These are phyloP conservation scores for Schwanniomyces pseudopolymorphus DNA, from an alignment of 805 yeast genomes.

Conservation along the genomic window DNA sequence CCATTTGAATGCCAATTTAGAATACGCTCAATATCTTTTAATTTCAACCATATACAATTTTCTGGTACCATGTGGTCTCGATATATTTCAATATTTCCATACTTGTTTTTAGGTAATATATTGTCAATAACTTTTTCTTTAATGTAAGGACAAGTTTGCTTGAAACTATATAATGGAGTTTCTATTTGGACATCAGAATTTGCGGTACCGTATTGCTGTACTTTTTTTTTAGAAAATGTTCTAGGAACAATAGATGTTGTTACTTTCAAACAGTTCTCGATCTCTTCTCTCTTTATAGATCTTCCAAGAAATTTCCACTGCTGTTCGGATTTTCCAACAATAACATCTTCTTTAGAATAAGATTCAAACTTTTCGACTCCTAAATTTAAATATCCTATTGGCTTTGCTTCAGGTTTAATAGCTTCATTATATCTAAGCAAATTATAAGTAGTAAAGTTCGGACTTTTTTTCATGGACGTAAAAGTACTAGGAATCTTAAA, in stretches of 20 bases:
- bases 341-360: slow-evolving; percentile 18
- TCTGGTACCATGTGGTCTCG: slow-evolving; percentile 29
- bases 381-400: slow-evolving; percentile 14
- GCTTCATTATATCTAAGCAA: slow-evolving; percentile 28
- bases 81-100: slow-evolving; percentile 32
- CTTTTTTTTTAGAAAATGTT: slow-evolving; percentile 19
- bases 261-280: slow-evolving; percentile 16
- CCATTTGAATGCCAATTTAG: slow-evolving; percentile 10
- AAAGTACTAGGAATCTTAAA: slow-evolving; percentile 21
- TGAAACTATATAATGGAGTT: slow-evolving; percentile 22
- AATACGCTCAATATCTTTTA: slow-evolving; percentile 20
- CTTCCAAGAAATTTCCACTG: slow-evolving; percentile 38
- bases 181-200: slow-evolving; percentile 15
- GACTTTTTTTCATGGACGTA: slow-evolving; percentile 25
- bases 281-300: slow-evolving; percentile 20
- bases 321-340: slow-evolving; percentile 28
- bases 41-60: slow-evolving; percentile 26
- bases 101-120: slow-evolving; percentile 26
- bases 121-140: slow-evolving; percentile 7
- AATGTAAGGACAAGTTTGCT: slow-evolving; percentile 28
- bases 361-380: slow-evolving; percentile 14
- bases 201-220: slow-evolving; percentile 2
- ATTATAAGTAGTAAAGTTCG: slow-evolving; percentile 22
- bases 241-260: slow-evolving; percentile 18
- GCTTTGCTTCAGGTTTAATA: slow-evolving; percentile 10